Base-by-base conservation (phyloP, 2,329 filamentous ascomycete genomes). In the Byssothecium circinans region DNA sequence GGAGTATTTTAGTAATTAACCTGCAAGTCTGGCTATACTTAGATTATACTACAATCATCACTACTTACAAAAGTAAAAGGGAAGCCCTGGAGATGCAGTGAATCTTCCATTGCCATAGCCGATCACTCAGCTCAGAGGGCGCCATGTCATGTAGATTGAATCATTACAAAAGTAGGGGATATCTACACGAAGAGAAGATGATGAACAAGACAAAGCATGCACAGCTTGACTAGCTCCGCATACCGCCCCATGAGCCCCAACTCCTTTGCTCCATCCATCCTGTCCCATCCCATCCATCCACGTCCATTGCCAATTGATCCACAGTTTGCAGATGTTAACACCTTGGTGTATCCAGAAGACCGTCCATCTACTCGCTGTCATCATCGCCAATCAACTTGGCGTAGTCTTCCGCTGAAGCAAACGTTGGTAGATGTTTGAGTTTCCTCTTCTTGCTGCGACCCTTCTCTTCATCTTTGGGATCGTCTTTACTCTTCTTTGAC, bases 351-450 rank as follows among this genome's bases (percentile, higher is more conserved):
- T 34, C 42, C 45, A 45, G 42, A 35, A 44, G 32, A 43, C 38
- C 5, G 29, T 32, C 10, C 45, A 38, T 27, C 37, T 61, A 65
- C 54, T 64, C 62, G 56, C 60, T 65, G 45, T 64, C 61, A 46
- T 64, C 61, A 47, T 94, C 89, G 54, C 79, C 88, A 68, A 96
- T 73, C 74, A 96, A 80, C 61, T 87, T 88, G 14, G 91, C 92
- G 71, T 97, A 99, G 69, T 97, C 94, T 45, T 97, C 94, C 25
- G 81, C 87, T 25, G 89, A 95, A 17, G 95, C 94, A 76, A 99
- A 99, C 29, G 85, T 95, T 6, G 94, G 94, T 59, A 99, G 77
- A 55, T 84, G 84, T 81, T 91, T 96, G 71, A 97, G 78, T 76
- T 89, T 89, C 80, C 86, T 90, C 75, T 82, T 86, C 75, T 88